These are phyloP conservation scores for Tylopilus sp. DNA, from an alignment of 768 basidiomycete genomes.

Conservation along the genomic window DNA sequence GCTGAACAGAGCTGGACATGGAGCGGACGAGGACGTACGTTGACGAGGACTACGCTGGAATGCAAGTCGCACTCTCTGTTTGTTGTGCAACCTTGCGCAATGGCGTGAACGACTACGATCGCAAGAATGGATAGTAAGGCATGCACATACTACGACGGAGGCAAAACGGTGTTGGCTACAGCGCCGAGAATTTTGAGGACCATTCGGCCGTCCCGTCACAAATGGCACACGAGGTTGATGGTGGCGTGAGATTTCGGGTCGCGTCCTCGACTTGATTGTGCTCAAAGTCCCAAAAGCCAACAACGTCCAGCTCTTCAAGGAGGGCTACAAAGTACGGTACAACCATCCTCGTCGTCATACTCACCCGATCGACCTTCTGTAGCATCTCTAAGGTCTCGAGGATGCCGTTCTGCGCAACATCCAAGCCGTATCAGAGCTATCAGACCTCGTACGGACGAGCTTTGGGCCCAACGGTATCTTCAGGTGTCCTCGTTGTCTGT, in stretches of 20 bases:
- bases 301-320: constrained; percentile 92
- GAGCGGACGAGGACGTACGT: constrained; percentile 41
- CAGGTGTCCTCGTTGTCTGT: background rate
- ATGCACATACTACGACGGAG: constrained; percentile 57
- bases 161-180: constrained; percentile 42
- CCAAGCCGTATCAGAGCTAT: constrained; percentile 91
- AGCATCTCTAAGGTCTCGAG: constrained; percentile 87
- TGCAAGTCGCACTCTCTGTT: constrained; percentile 74
- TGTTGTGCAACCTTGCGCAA: constrained; percentile 69
- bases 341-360: constrained; percentile 3
- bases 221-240: background rate
- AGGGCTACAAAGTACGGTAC: constrained; percentile 83
- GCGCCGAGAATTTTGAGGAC: constrained; percentile 49
- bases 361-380: constrained; percentile 11
- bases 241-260: background rate
- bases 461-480: constrained; percentile 91
- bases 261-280: constrained; percentile 39
- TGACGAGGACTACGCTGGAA: constrained; percentile 65
- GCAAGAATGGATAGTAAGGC: constrained; percentile 41
- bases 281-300: constrained; percentile 91
- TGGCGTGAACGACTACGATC: constrained; percentile 49
- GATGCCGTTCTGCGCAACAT: constrained; percentile 98
- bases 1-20: background rate
- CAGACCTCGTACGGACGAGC: constrained; percentile 92
- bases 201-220: constrained; percentile 34